Base-by-base conservation (phyloP, 1,284 basidiomycete species). In the Cystobasidiaceae sp. region DNA sequence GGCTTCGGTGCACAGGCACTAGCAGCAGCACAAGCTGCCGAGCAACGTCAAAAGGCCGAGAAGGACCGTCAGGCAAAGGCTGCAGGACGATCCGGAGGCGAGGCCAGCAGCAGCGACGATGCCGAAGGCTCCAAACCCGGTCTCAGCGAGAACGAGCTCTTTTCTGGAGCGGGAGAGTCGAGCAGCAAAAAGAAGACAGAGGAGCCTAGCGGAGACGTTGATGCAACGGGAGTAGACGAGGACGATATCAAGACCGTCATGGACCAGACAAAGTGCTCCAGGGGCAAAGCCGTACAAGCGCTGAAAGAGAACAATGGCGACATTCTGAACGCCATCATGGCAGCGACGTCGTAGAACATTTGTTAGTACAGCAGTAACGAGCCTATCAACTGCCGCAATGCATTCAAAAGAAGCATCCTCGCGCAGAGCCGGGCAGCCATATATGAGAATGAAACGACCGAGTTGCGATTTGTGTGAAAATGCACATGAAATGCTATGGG, bases 231-330 rank as follows among this genome's bases (percentile, higher is more conserved):
- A 32, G 71, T 97, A 65, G 91, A 96, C 71, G 83, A 89, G 62
- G 93, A 96, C 79, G 94, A 98, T 77, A 91, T 96, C 71, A 90
- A 97, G 72, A 85, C 96, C 66, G 90, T 98, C 63, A 91, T 97
- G 82, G 82, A 85, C 67, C 92, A 94, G 81, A 79, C 78, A 32
- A 76, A 75, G 75, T 93, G 89, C 79, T 85, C 89, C 60, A 84
- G 90, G 70, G 88, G 88, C 64, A 93, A 92, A 67, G 92, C 93
- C 39, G 87, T 92, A 55, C 84, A 85, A 70, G 91, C 85, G 67
- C 80, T 96, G 77, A 91, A 89, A 80, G 88, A 90, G 72, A 89
- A 86, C 72, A 86, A 88, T 64, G 91, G 64, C 23, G 60, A 62
- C 41, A 62, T 62, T 9, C 39, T 62, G 23, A 52, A 62, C 19